These are phyloP conservation scores for Colletotrichum sp. DNA, from an alignment of 2,329 filamentous ascomycete genomes.

Conservation along the genomic window DNA sequence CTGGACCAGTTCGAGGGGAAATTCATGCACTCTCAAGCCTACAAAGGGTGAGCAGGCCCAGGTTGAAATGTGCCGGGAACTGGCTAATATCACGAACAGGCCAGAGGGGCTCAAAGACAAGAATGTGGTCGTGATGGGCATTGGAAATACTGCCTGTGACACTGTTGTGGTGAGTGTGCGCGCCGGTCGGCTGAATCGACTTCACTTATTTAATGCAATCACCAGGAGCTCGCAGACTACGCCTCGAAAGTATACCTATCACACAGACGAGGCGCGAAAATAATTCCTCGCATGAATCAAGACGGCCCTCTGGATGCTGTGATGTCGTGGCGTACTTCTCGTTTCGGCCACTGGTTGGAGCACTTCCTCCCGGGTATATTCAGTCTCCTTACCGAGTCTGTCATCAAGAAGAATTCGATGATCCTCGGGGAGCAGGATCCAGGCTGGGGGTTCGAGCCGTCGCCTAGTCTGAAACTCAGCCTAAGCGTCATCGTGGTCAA, in stretches of 20 bases:
- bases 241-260: slow-evolving; percentile 26
- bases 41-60: slow-evolving; percentile 22
- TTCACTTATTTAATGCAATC: neutral
- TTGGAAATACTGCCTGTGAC: slow-evolving; percentile 31
- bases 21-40: slow-evolving; percentile 27
- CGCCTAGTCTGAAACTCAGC: neutral
- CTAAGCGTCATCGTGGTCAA: neutral
- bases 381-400: neutral
- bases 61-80: neutral
- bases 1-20: slow-evolving; percentile 23
- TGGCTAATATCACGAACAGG: neutral
- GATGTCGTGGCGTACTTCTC: slow-evolving; percentile 24
- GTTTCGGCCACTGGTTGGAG: slow-evolving; percentile 21
- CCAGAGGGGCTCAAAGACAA: slow-evolving; percentile 23
- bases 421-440: neutral
- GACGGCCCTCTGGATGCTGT: slow-evolving; percentile 25
- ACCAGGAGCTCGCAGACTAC: slow-evolving; percentile 21
- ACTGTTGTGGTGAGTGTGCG: slow-evolving; percentile 22
- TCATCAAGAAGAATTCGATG: neutral
- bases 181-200: too few relatives aligned
- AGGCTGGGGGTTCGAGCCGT: neutral
- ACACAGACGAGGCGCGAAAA: slow-evolving; percentile 26
- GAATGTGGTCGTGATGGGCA: slow-evolving; percentile 28
- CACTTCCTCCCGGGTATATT: slow-evolving; percentile 20
- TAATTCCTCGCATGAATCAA: slow-evolving; percentile 24